Conservation (phyloP, 2,329 filamentous ascomycete genomes). For the Colletotrichum sp. region DNA sequence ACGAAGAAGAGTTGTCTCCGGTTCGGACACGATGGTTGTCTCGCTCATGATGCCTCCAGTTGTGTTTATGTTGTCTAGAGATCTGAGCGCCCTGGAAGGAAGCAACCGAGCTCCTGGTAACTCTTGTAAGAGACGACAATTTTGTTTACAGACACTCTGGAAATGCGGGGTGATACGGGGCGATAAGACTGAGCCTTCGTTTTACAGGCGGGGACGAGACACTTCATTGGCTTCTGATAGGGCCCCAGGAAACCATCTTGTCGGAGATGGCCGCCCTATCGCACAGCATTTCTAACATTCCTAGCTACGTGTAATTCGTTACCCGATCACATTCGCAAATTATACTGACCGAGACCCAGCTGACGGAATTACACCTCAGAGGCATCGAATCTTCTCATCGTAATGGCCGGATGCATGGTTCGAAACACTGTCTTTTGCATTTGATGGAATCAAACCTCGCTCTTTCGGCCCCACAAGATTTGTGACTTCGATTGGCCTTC, state of each 20-base stretch:
- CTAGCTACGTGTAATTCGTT: neutral
- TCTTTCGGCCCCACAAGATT: neutral
- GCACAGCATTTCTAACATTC: neutral
- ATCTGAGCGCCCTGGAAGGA: neutral
- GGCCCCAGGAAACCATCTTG: neutral
- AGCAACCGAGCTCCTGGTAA: neutral
- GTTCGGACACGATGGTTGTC: neutral
- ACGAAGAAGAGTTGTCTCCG: constrained; percentile 32
- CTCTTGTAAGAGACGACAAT: neutral
- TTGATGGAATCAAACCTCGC: neutral
- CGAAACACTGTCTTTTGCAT: neutral
- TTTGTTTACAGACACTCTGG: neutral
- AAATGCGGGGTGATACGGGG: neutral
- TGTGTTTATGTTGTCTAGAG: neutral
- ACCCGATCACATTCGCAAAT: neutral
- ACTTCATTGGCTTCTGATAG: neutral
- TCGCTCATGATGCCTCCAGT: neutral
- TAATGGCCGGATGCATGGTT: neutral
- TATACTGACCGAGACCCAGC: accelerated
- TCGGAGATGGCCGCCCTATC: neutral
- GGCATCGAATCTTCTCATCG: neutral
- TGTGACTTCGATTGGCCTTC: neutral
- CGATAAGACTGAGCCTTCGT: neutral
- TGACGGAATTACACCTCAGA: neutral
- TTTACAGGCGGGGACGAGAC: neutral